These are phyloP conservation scores for Circinella umbellata DNA, from an alignment of 371 early-diverging fungal genomes.

Conservation along the genomic window DNA sequence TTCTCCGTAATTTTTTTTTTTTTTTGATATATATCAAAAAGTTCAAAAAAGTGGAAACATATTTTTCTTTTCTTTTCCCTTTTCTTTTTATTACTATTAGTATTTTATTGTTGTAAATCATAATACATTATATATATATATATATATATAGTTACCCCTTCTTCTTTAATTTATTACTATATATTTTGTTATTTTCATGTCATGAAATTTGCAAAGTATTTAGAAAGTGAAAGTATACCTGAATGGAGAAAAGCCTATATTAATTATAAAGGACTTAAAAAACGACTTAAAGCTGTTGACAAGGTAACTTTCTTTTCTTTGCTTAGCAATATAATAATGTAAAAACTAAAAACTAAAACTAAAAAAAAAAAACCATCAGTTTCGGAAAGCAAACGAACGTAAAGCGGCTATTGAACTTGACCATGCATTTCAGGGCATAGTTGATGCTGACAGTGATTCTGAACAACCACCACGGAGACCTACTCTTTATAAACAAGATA, in stretches of 20 bases:
- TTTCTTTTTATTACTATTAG: not conserved
- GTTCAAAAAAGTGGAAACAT: not conserved
- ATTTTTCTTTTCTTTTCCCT: not conserved
- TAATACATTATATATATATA: not conserved
- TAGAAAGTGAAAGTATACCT: constrained; percentile 78
- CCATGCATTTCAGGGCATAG: constrained; percentile 23
- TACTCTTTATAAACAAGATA: constrained; percentile 14
- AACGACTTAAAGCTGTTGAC: constrained; percentile 65
- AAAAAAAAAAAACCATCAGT: constrained; percentile 8
- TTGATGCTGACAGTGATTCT: constrained; percentile 22
- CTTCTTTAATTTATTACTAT: not conserved
- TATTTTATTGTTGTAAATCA: too few species aligned
- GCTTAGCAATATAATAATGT: too few species aligned
- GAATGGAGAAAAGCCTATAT: constrained; percentile 87
- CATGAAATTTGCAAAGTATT: constrained; percentile 86
- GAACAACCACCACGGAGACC: constrained; percentile 1
- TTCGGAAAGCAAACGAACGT: constrained; percentile 28
- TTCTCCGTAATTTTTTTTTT: constrained; percentile 5
- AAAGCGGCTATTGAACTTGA: constrained; percentile 31
- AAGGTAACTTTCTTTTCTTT: constrained; percentile 27
- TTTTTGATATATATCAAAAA: constrained; percentile 13
- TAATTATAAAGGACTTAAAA: constrained; percentile 76
- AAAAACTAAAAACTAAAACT: too few species aligned
- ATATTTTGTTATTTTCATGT: not conserved
- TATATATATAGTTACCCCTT: not conserved